Evolutionary conservation across 495 filamentous ascomycete genomes (phyloP).

Genomic region (Penicillium coprophilum): DNA sequence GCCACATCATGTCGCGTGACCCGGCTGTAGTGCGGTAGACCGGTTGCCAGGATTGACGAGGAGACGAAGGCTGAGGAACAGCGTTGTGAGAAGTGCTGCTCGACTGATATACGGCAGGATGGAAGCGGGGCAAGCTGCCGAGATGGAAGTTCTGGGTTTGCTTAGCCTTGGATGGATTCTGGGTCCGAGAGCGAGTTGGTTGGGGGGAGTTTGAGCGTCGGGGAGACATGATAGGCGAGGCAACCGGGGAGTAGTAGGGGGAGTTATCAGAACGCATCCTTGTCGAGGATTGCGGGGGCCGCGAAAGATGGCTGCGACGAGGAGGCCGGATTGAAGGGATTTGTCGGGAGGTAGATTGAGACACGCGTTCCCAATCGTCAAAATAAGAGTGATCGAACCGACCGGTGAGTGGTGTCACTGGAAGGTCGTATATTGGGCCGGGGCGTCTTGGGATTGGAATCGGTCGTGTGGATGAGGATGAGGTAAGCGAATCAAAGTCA

Average conservation of each 20-base stretch:
- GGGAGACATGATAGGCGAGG: conserved; percentile 41
- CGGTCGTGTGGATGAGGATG: conserved; percentile 39
- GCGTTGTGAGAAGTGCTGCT: conserved; percentile 21
- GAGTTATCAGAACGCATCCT: conserved; percentile 43
- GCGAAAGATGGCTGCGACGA: conserved; percentile 22
- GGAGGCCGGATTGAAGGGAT: conserved; percentile 10
- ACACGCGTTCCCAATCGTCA: conserved; percentile 36
- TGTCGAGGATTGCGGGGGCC: conserved; percentile 15
- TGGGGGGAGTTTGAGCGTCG: conserved; percentile 39
- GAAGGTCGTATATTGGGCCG: conserved; percentile 34
- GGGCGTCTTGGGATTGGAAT: conserved; percentile 43
- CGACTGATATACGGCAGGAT: conserved; percentile 49
- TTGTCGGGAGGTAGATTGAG: conserved; percentile 25
- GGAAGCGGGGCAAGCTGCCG: conserved; percentile 47
- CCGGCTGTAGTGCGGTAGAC: conserved; percentile 36
- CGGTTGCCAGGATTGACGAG: conserved; percentile 34
- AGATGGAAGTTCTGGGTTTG: conserved; percentile 41
- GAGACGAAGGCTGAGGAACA: conserved; percentile 29
- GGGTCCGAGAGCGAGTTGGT: conserved; percentile 27
- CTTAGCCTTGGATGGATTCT: conserved; percentile 37
- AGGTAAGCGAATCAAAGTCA: conserved; percentile 32
- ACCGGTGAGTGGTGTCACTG: conserved; percentile 46
- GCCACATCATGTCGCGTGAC: conserved; percentile 40
- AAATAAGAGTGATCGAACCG: conserved; percentile 44
- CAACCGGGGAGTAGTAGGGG: conserved; percentile 38